Evolutionary conservation across 139 green algal genomes (phyloP), one percentile per base, ranked within the genome.

Genomic region (Coelastrella sp.): DNA sequence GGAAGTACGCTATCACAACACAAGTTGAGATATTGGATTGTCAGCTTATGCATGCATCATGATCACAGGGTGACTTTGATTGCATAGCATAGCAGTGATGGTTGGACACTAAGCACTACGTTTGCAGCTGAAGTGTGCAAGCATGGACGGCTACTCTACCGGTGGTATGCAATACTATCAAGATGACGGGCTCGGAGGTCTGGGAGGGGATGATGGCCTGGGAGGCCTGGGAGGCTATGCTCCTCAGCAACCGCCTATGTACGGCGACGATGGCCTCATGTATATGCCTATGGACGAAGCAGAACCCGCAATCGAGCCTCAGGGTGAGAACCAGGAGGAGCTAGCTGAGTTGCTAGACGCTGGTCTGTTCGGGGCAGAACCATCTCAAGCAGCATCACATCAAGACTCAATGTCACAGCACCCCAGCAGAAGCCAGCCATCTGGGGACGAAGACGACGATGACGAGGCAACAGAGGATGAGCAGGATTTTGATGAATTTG

Each of bases 311-410:
- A 5, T 24, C 25, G 22, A 87, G 27, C 61, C 24, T 24, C 25
- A 88, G 9, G 12, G 4, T 4, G n/a, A 81, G 14, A 24, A 81
- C 12, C 65, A 65, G 19, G 81, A 35, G 7, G 63, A 79, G 63
- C 82, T 79, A 60, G 68, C 10, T 10, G 82, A 80, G 15, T 27
- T n/a, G 20, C 68, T 88, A 10, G 84, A 88, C n/a, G 68, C 27
- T 12, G 68, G 65, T 4, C 19, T 76, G 19, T 82, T 82, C 70
- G 68, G 82, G 19, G 27, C 17, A 27, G 66, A 88, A n/a, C 7
- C 82, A n/a, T 78, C 82, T 63, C 82, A 87, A 78, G 72, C 81
- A 80, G 25, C 74, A 59, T 75, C 81, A 70, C 81, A 86, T 22
- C 81, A 61, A 63, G 79, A 85, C 20, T 85, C 56, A 57, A 58